These are phyloP conservation scores for Hypsizygus ulmarius DNA, from an alignment of 1,284 basidiomycete species.

Conservation along the genomic window DNA sequence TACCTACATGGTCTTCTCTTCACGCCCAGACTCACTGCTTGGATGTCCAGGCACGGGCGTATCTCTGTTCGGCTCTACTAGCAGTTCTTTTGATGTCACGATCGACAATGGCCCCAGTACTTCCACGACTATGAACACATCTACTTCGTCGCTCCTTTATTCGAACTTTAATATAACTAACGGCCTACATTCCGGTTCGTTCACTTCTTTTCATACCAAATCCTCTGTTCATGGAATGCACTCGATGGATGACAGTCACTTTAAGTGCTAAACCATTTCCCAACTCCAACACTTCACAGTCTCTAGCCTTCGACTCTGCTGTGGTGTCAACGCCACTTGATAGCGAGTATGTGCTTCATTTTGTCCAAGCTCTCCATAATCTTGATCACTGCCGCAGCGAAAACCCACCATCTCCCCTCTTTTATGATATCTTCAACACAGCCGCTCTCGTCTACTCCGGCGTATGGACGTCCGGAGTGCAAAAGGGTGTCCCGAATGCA, in stretches of 20 bases:
- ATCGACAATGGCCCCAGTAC: constrained; percentile 24
- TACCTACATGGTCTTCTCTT: not conserved
- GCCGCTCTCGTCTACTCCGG: constrained; percentile 26
- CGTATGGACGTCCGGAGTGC: constrained; percentile 21
- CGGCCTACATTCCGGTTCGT: constrained; percentile 17
- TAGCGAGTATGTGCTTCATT: constrained; percentile 12
- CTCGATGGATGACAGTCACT: constrained; percentile 13
- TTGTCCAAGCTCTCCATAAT: constrained; percentile 12
- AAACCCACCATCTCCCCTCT: constrained; percentile 14
- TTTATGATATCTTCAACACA: constrained; percentile 28
- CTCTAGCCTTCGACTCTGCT: constrained; percentile 19
- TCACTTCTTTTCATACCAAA: not conserved
- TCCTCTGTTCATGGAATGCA: not conserved
- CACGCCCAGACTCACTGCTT: not conserved
- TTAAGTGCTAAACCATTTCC: constrained; percentile 17
- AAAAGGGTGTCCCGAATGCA: constrained; percentile 26
- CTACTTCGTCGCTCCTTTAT: constrained; percentile 13
- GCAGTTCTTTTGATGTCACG: constrained; percentile 27
- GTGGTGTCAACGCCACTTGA: constrained; percentile 17
- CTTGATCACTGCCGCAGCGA: constrained; percentile 17
- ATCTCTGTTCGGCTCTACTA: constrained; percentile 26
- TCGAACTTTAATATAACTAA: constrained; percentile 17
- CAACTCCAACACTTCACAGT: constrained; percentile 10
- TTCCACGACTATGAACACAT: constrained; percentile 7
- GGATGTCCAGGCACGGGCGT: constrained; percentile 27